Conservation (phyloP, 2,329 filamentous ascomycete genomes). For the Aspergillus sp. region DNA sequence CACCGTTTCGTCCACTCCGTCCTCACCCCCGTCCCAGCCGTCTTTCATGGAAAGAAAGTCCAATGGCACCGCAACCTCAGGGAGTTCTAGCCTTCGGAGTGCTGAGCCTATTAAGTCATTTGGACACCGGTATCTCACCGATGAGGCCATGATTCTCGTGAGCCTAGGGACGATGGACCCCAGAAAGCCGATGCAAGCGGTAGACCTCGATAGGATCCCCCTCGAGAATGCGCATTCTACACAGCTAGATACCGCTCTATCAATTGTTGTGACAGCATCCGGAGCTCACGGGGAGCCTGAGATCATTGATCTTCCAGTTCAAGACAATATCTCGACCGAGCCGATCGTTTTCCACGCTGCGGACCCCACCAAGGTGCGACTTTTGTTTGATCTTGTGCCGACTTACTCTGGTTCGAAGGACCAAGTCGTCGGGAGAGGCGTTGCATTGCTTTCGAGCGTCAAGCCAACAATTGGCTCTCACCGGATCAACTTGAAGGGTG, state of each 20-base stretch:
- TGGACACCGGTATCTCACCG: slow-evolving; percentile 88
- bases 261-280: slow-evolving; percentile 81
- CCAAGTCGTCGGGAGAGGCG: slow-evolving; percentile 80
- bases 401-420: slow-evolving; percentile 85
- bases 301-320: slow-evolving; percentile 86
- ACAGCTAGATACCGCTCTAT: slow-evolving; percentile 89
- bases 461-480: slow-evolving; percentile 79
- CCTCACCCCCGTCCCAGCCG: slow-evolving; percentile 36
- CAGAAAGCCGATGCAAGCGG: slow-evolving; percentile 74
- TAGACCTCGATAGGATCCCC: slow-evolving; percentile 84
- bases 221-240: slow-evolving; percentile 86
- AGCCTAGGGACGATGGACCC: slow-evolving; percentile 94
- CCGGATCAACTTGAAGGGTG: slow-evolving; percentile 88
- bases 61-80: slow-evolving; percentile 40
- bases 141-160: slow-evolving; percentile 86
- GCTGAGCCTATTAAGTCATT: slow-evolving; percentile 89
- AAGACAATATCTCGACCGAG: slow-evolving; percentile 90
- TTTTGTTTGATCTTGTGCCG: slow-evolving; percentile 91
- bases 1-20: slow-evolving; percentile 30
- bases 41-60: slow-evolving; percentile 46
- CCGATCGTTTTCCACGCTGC: slow-evolving; percentile 84
- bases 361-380: slow-evolving; percentile 77
- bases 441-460: slow-evolving; percentile 82
- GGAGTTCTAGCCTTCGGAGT: slow-evolving; percentile 32
- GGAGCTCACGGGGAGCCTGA: slow-evolving; percentile 84